Base-by-base conservation (phyloP, 257 asterid genomes). In the Misopates orontium region DNA sequence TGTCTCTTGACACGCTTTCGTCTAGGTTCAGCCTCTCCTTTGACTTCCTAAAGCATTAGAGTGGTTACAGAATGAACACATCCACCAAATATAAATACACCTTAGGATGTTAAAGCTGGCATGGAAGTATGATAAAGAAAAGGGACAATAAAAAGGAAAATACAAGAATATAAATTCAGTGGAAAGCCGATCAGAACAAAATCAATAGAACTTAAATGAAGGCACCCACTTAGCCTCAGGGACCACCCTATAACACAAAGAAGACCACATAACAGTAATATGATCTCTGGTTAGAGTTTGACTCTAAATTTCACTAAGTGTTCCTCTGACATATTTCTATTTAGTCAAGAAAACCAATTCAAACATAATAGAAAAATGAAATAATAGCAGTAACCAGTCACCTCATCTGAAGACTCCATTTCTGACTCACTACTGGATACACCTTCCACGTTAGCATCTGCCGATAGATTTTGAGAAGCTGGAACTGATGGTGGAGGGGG, bases 381-480 rank as follows among this genome's bases (percentile, higher is more conserved):
- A 54, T 40, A 65, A 70, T 22, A 59, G 23, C 48, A 66, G 66
- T 49, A 45, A 45, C 47, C 56, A 67, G 66, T 67, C 59, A 92
- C 97, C 96, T 90, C 99, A 71, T 90, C 96, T 55, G 99, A 93
- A 60, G 99, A 93, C 84, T 83, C 94, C 92, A 90, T 77, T 83
- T 93, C 99, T 18, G 97, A 90, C 72, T 87, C 97, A 54, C 87
- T 82, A 60, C 90, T 85, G 42, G 86, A 83, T 54, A 71, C 44
- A 74, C 56, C 73, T 28, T 75, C 82, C 69, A 65, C 20, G 41
- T 60, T 73, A 77, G 84, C 69, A 70, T 74, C 81, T 32, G 71
- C 50, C 67, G 71, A 63, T 58, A 60, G 70, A 1, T 36, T 36
- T n/a, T 87, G 90, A 71, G 87, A 86, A 56, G 87, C 87, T 18